Percentiles rank a stretch among this genome's conserved stretches.
Evolutionary conservation across 306 rosid genomes (phyloP).

Genomic region (Fragaria ananassa): DNA sequence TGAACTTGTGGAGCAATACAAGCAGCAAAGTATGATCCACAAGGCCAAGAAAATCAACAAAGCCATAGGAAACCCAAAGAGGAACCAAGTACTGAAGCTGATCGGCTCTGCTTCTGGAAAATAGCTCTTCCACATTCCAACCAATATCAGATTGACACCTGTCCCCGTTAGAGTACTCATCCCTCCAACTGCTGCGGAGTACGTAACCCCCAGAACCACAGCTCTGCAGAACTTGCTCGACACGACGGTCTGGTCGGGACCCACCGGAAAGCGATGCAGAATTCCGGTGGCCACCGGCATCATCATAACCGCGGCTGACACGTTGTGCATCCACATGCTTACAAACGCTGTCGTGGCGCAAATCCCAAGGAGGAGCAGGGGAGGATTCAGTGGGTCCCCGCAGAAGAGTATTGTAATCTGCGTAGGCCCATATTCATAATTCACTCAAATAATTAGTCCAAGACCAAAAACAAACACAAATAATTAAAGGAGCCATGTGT

Average conservation of each 20-base stretch:
- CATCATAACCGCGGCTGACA: conserved; percentile 80
- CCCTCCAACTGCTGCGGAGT: conserved; percentile 64
- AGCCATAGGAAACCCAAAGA: conserved; percentile 65
- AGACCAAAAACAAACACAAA: not conserved
- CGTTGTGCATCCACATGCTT: conserved; percentile 98
- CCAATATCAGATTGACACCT: conserved; percentile 78
- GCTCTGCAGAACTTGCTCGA: conserved; percentile 67
- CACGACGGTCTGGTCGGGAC: conserved; percentile 32
- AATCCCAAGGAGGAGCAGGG: conserved; percentile 57
- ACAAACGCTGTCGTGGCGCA: conserved; percentile 73
- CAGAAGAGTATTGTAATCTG: conserved; percentile 67
- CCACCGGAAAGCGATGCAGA: conserved; percentile 53
- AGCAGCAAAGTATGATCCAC: conserved; percentile 61
- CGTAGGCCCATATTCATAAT: not conserved
- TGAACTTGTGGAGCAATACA: conserved; percentile 51
- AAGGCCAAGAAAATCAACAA: conserved; percentile 38
- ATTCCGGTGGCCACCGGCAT: conserved; percentile 92
- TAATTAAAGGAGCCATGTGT: not conserved
- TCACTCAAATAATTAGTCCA: not conserved
- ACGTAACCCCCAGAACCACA: conserved; percentile 66
- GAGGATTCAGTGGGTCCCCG: conserved; percentile 71
- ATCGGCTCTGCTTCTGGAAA: conserved; percentile 55
- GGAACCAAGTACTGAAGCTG: conserved; percentile 71
- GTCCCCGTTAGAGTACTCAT: conserved; percentile 86
- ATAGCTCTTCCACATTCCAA: conserved; percentile 83